Conservation (phyloP, 2,329 filamentous ascomycete genomes). For the Fusarium mangiferae region DNA sequence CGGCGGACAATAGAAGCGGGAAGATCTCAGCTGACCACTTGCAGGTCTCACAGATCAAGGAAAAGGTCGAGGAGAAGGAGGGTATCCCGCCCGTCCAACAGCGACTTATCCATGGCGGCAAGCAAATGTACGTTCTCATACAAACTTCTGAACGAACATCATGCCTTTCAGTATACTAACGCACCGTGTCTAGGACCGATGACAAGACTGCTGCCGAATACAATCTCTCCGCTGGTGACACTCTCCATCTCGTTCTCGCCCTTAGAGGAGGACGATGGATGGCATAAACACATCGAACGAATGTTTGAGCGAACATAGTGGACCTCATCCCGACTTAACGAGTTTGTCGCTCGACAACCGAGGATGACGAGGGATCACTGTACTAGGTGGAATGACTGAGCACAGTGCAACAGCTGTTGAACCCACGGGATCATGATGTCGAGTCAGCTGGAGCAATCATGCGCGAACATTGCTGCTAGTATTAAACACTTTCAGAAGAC, state of each 20-base stretch:
- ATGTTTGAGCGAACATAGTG: conserved; percentile 4
- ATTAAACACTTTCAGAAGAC: not conserved
- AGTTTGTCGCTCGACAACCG: not conserved
- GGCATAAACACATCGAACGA: conserved; percentile 19
- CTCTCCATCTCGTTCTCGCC: conserved; percentile 93
- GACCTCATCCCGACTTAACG: not conserved
- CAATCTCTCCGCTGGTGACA: conserved; percentile 89
- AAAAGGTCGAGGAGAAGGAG: conserved; percentile 98
- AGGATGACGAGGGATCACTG: conserved; percentile 22
- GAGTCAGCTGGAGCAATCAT: not conserved
- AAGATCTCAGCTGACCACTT: conserved; percentile 10
- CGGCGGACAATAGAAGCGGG: not conserved
- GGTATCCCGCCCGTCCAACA: conserved; percentile 98
- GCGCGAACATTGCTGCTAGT: not conserved
- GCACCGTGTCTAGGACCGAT: conserved; percentile 73
- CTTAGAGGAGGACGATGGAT: conserved; percentile 76
- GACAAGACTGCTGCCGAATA: conserved; percentile 95
- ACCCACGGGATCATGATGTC: conserved; percentile 11
- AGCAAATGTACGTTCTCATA: conserved; percentile 81
- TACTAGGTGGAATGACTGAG: conserved; percentile 13
- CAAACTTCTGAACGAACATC: not conserved
- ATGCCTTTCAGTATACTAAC: conserved; percentile 1
- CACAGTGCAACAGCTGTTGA: conserved; percentile 11
- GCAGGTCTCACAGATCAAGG: conserved; percentile 95
- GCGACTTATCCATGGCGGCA: conserved; percentile 93